Evolutionary conservation across 192 early-diverging fungal species (phyloP).

Genomic region (Podila verticillata): DNA sequence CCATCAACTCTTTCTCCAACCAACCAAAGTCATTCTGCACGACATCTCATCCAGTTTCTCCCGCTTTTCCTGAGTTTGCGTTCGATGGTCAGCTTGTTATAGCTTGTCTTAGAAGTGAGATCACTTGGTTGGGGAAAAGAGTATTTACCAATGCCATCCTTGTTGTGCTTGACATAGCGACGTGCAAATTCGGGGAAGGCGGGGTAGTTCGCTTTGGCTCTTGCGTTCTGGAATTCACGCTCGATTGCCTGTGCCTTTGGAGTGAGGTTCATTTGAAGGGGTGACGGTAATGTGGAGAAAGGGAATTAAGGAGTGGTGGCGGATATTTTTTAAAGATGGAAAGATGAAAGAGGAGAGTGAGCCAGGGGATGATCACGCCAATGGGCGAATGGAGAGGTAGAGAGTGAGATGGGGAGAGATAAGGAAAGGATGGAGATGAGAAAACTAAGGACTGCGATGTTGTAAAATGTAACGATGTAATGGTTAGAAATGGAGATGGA

Average conservation of each 20-base stretch:
- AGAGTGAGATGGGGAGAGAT: conserved; percentile 4
- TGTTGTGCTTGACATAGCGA: conserved; percentile 32
- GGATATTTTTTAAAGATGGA: background rate
- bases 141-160: conserved; percentile 26
- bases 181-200: conserved; percentile 25
- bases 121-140: background rate
- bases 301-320: background rate
- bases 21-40: too few species aligned
- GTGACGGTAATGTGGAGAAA: background rate
- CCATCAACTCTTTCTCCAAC: too few species aligned
- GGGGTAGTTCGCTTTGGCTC: conserved; percentile 22
- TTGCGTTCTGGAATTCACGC: conserved; percentile 26
- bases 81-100: too few species aligned
- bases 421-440: background rate
- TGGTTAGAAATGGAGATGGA: background rate
- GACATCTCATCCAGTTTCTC: too few species aligned
- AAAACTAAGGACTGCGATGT: background rate
- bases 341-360: background rate
- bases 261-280: conserved; percentile 15
- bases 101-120: too few species aligned
- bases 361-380: background rate
- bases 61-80: too few species aligned
- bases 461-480: conserved; percentile 7
- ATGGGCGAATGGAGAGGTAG: background rate
- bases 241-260: conserved; percentile 24